A percentile compares a stretch with the other conserved stretches of the same genome.
phyloP scores from a whole-genome alignment of 345 rosid genomes.

The Sisymbrium irio region DNA sequence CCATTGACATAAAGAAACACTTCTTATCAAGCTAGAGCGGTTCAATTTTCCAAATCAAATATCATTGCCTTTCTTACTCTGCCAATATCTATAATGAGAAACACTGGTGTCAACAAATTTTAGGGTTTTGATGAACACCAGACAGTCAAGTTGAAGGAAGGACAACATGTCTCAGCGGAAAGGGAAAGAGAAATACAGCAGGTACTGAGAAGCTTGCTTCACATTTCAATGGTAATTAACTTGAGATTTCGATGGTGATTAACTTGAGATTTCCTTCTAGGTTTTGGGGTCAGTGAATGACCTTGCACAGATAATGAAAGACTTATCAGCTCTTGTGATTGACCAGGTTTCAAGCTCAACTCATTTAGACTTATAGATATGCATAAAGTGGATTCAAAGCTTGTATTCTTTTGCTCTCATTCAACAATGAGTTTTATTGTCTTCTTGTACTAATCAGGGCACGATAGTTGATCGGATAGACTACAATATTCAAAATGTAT shows the following conservation, averaged over 20 bases:
- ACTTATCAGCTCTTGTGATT: constrained; percentile 83
- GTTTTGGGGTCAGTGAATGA: constrained; percentile 86
- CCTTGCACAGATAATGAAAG: constrained; percentile 94
- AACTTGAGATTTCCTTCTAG: constrained; percentile 37
- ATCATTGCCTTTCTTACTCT: not conserved
- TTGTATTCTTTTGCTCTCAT: not conserved
- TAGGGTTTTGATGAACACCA: constrained; percentile 48
- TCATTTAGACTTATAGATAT: not conserved
- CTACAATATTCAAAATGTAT: constrained; percentile 78
- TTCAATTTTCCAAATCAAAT: not conserved
- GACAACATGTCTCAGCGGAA: constrained; percentile 43
- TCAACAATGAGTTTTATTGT: not conserved
- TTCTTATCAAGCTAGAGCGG: not conserved
- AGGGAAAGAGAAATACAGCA: constrained; percentile 48
- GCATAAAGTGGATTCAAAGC: not conserved
- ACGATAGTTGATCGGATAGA: constrained; percentile 89
- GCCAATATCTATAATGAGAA: not conserved
- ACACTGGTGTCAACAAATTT: constrained; percentile 7
- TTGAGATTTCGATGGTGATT: not conserved
- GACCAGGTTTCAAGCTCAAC: constrained; percentile 60
- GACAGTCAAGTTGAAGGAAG: constrained; percentile 38
- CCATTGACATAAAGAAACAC: not conserved
- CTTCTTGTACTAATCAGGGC: constrained; percentile 51
- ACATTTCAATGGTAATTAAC: not conserved
- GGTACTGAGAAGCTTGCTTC: constrained; percentile 28